Conservation (phyloP, 768 basidiomycete species). For the Tricholoma flavovirens region DNA sequence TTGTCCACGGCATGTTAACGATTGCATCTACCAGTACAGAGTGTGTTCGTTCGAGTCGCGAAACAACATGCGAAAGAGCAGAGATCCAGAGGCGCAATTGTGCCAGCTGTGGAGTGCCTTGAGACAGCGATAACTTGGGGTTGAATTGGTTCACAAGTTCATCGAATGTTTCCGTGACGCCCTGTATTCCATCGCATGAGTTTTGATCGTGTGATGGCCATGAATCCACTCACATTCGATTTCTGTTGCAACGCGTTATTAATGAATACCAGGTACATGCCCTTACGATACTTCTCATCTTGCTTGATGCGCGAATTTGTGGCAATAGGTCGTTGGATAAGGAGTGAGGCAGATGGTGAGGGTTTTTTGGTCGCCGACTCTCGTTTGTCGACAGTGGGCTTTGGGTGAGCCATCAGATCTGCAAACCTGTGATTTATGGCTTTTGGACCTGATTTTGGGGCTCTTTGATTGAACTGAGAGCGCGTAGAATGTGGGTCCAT, state of each 20-base stretch:
- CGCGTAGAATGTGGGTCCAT: conserved; percentile 79
- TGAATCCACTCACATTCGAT: conserved; percentile 43
- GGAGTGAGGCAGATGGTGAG: conserved; percentile 19
- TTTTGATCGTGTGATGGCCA: conserved; percentile 6
- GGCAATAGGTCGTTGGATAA: conserved; percentile 54
- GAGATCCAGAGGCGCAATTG: conserved; percentile 78
- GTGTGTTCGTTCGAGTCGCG: conserved; percentile 79
- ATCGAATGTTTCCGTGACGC: conserved; percentile 71
- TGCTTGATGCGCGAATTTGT: conserved; percentile 76
- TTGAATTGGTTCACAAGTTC: conserved; percentile 88
- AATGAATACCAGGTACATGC: conserved; percentile 82
- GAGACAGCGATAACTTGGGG: conserved; percentile 30
- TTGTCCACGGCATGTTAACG: conserved; percentile 86
- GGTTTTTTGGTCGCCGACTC: conserved; percentile 26
- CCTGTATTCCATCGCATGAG: conserved; percentile 42
- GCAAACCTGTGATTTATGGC: conserved; percentile 40
- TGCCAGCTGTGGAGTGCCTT: conserved; percentile 34
- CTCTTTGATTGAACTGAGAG: conserved; percentile 71
- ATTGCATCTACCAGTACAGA: conserved; percentile 80
- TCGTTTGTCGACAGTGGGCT: conserved; percentile 39
- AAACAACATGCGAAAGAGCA: conserved; percentile 88
- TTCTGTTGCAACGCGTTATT: conserved; percentile 77
- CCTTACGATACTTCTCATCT: conserved; percentile 70
- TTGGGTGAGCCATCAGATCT: conserved; percentile 29
- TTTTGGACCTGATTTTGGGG: conserved; percentile 61